Conservation (phyloP, 768 basidiomycete species). For the Plicaturopsis crispa region DNA sequence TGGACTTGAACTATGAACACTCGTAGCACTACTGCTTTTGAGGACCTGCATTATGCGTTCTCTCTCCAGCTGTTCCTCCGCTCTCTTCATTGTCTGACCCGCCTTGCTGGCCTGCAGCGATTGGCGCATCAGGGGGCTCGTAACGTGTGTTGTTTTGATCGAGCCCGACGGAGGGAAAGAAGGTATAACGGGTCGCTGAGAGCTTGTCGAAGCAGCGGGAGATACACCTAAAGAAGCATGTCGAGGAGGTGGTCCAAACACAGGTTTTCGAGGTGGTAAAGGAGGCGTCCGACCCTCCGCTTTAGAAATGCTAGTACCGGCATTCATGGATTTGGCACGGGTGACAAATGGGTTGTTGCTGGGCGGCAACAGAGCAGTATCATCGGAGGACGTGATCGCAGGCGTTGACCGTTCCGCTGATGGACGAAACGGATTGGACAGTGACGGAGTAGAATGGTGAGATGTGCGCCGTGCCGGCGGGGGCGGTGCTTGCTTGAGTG, state of each 20-base stretch:
- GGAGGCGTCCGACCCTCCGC: conserved; percentile 25
- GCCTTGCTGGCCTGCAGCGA: conserved; percentile 67
- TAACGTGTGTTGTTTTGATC: conserved; percentile 35
- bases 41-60: conserved; percentile 67
- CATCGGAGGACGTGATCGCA: conserved; percentile 3
- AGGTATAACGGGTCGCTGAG: too few species aligned
- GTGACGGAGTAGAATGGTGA: too few species aligned
- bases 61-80: conserved; percentile 59
- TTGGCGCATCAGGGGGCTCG: conserved; percentile 64
- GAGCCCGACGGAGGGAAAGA: too few species aligned
- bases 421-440: too few species aligned
- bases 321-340: conserved; percentile 17
- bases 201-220: too few species aligned
- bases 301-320: too few species aligned
- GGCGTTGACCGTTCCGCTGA: too few species aligned
- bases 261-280: conserved; percentile 44
- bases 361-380: conserved; percentile 6
- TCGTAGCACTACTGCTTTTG: conserved; percentile 38
- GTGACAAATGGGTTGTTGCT: conserved; percentile 34
- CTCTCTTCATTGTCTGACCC: conserved; percentile 62
- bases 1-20: background rate
- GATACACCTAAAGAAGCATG: conserved; percentile 27
- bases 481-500: too few species aligned
- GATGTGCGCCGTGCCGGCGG: conserved; percentile 6
- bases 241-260: conserved; percentile 28